Percentiles rank a stretch among this genome's conserved stretches.
Evolutionary conservation across 2,329 filamentous ascomycete genomes (phyloP).

Genomic region (Rutstroemia sp.): DNA sequence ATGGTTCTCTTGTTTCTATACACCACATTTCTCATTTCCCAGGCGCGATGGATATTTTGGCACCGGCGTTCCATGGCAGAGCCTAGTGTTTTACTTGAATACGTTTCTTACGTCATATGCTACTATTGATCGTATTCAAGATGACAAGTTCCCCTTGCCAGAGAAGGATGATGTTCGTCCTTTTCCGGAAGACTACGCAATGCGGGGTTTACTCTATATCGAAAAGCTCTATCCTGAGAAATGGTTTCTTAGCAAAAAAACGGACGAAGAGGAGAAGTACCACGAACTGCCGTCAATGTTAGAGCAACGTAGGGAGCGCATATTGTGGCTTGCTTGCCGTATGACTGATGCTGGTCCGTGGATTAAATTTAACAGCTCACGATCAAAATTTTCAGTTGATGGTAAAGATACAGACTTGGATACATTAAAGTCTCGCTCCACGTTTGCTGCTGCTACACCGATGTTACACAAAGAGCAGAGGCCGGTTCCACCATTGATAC

Average conservation of each 20-base stretch:
- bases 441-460: conserved; percentile 2
- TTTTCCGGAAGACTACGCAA: conserved; percentile 19
- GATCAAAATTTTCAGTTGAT: conserved; percentile 2
- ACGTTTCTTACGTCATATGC: conserved; percentile 11
- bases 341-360: conserved; percentile 10
- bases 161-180: conserved; percentile 19
- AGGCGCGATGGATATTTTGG: not conserved
- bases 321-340: conserved; percentile 19
- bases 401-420: not conserved
- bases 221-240: conserved; percentile 17
- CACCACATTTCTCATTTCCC: conserved; percentile 11
- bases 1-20: conserved; percentile 20
- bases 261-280: conserved; percentile 25
- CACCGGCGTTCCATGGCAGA: conserved; percentile 17
- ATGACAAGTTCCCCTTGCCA: conserved; percentile 13
- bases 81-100: conserved; percentile 15
- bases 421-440: not conserved
- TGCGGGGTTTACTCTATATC: conserved; percentile 18
- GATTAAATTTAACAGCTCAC: conserved; percentile 6
- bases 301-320: conserved; percentile 21
- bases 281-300: conserved; percentile 23
- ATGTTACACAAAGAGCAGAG: not conserved
- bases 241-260: conserved; percentile 20
- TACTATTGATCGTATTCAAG: conserved; percentile 12
- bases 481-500: conserved; percentile 1